These are phyloP conservation scores for Alternaria burnsii DNA, from an alignment of 2,329 filamentous ascomycete species.

Conservation along the genomic window DNA sequence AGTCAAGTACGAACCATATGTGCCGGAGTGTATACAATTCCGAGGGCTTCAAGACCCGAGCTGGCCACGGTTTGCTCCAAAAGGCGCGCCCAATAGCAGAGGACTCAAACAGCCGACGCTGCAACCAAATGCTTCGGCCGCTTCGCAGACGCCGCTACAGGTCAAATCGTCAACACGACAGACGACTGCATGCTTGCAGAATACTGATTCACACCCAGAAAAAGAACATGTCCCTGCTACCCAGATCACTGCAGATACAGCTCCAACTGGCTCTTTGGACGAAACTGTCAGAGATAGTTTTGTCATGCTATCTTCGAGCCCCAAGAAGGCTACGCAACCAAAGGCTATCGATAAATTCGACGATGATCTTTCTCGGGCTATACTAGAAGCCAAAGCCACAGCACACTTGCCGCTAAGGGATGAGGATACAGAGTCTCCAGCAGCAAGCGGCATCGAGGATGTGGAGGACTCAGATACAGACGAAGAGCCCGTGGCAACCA, in stretches of 20 bases:
- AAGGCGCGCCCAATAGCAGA: constrained; percentile 55
- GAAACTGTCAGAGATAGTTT: constrained; percentile 46
- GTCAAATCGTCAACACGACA: constrained; percentile 60
- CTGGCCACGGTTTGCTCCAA: constrained; percentile 67
- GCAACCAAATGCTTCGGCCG: constrained; percentile 10
- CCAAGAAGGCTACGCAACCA: not conserved
- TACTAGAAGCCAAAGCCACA: constrained; percentile 68
- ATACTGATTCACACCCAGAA: constrained; percentile 48
- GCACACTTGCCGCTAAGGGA: constrained; percentile 63
- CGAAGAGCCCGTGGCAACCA: constrained; percentile 29
- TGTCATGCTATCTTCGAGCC: constrained; percentile 21
- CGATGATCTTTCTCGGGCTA: constrained; percentile 71
- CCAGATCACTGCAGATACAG: constrained; percentile 8
- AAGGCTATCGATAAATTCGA: constrained; percentile 17
- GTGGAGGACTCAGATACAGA: constrained; percentile 32
- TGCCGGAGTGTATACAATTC: constrained; percentile 55
- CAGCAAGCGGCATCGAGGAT: constrained; percentile 35
- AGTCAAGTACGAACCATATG: constrained; percentile 55
- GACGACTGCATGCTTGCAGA: constrained; percentile 46
- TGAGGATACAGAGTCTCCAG: constrained; percentile 40
- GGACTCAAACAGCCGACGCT: constrained; percentile 6
- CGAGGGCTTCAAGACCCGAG: constrained; percentile 59
- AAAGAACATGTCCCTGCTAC: constrained; percentile 41
- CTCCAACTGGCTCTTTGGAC: constrained; percentile 10
- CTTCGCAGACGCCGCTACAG: constrained; percentile 54